phyloP scores from a whole-genome alignment of 306 rosid species.

The Styphnolobium japonicum region DNA sequence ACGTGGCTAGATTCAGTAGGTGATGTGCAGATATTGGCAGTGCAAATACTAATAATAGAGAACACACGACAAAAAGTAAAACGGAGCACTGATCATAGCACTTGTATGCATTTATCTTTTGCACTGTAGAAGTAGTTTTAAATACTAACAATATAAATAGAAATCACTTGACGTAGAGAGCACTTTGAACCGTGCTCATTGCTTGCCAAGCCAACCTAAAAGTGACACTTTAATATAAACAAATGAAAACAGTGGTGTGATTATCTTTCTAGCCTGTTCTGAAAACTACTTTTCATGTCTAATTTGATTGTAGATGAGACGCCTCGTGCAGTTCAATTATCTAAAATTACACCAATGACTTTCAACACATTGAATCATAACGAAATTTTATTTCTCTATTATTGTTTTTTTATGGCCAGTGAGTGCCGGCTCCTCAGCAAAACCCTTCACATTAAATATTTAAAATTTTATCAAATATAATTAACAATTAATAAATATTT shows the following conservation, averaged over 20 bases:
- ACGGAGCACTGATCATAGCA: neutral
- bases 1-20: conserved; percentile 14
- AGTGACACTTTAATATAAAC: conserved; percentile 7
- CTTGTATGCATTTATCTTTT: neutral
- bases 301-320: neutral
- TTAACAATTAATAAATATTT: too few relatives aligned
- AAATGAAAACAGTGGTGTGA: neutral
- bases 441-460: too few relatives aligned
- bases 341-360: neutral
- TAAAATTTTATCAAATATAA: too few relatives aligned
- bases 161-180: conserved; percentile 12
- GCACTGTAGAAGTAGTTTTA: neutral
- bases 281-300: neutral
- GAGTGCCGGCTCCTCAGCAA: too few relatives aligned
- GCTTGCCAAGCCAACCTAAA: conserved; percentile 4
- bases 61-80: conserved; percentile 22
- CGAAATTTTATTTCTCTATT: too few relatives aligned
- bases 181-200: conserved; percentile 33
- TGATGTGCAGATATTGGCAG: neutral
- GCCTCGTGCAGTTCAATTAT: too few relatives aligned
- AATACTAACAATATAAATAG: neutral
- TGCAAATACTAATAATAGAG: conserved; percentile 33
- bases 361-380: neutral
- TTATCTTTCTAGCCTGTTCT: neutral
- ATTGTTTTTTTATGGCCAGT: too few relatives aligned